Evolutionary conservation across 1,284 basidiomycete species (phyloP), one percentile per base, ranked within the genome.

Genomic region (Vanrija pseudolonga): DNA sequence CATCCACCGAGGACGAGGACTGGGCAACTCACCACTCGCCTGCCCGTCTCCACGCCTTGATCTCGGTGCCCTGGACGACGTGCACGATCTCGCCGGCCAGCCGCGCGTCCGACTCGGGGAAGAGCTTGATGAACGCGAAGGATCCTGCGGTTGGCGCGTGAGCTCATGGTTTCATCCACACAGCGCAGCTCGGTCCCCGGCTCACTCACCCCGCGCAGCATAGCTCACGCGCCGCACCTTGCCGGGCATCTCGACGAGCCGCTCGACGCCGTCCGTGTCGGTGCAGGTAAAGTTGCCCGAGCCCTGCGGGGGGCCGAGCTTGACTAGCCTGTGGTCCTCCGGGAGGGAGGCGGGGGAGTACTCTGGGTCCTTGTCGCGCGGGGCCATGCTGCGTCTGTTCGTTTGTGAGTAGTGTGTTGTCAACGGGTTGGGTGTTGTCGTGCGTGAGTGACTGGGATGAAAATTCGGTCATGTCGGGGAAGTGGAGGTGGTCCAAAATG

Each of bases 61-160:
- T 63, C 54, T 74, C 70, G 4, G 51, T 42, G 9, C 55, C 60
- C 6, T 57, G 56, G 12, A 71, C 50, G 9, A 74, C 60, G 47
- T 61, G 57, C 2, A 68, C 56, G 19, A 74, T 67, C 60, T 74
- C 72, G 6, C 72, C 72, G 3, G 59, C 60, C 6, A 74, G 43
- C 28, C 61, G 60, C 15, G 50, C 54, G 22, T 58, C 53, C 12
- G 57, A 48, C 17, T 52, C 49, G 11, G 63, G 58, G 46, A 64
- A 74, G 3, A 72, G 58, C 28, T 58, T 51, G 19, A 71, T 60
- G 43, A 71, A 61, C 0, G 69, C 70, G 51, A 67, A 71, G 46
- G 67, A 65, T 22, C 72, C 72, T 68, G 51, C 2, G 39, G 40
- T n/a, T n/a, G n/a, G n/a, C n/a, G n/a, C 17, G 19, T 22, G 6